Conservation (phyloP, 768 basidiomycete genomes). For the Lyophyllum shimeji region DNA sequence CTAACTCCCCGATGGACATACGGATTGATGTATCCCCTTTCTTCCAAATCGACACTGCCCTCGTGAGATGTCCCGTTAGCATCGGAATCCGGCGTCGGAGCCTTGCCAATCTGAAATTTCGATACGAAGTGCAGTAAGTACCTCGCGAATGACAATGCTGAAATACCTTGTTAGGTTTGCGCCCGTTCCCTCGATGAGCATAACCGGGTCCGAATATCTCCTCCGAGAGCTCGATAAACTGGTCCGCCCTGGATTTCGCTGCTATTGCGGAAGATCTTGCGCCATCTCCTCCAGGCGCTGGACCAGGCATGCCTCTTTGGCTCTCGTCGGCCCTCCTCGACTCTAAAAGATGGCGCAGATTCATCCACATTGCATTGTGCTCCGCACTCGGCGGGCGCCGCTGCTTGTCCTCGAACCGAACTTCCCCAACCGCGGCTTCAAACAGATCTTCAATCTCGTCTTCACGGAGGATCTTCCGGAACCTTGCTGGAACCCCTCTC, state of each 20-base stretch:
- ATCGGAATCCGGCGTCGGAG: neutral
- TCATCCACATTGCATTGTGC: neutral
- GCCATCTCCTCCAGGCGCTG: neutral
- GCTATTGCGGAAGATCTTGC: neutral
- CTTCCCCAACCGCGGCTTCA: neutral
- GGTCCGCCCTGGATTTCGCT: neutral
- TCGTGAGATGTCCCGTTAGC: neutral
- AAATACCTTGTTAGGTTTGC: neutral
- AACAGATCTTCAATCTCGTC: neutral
- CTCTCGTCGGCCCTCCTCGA: neutral
- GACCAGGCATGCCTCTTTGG: neutral
- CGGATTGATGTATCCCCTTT: neutral
- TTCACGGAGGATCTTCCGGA: neutral
- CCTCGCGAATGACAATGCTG: neutral
- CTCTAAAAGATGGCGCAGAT: constrained; percentile 3
- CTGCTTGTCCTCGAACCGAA: neutral
- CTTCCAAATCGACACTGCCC: neutral
- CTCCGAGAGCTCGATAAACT: neutral
- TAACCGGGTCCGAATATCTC: neutral
- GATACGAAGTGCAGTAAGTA: neutral
- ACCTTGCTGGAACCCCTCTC: neutral
- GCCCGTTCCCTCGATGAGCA: neutral
- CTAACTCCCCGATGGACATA: neutral
- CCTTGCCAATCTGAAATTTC: neutral
- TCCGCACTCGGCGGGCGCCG: neutral